phyloP scores from a whole-genome alignment of 164 flowering plant species.

The Annona cherimola region DNA sequence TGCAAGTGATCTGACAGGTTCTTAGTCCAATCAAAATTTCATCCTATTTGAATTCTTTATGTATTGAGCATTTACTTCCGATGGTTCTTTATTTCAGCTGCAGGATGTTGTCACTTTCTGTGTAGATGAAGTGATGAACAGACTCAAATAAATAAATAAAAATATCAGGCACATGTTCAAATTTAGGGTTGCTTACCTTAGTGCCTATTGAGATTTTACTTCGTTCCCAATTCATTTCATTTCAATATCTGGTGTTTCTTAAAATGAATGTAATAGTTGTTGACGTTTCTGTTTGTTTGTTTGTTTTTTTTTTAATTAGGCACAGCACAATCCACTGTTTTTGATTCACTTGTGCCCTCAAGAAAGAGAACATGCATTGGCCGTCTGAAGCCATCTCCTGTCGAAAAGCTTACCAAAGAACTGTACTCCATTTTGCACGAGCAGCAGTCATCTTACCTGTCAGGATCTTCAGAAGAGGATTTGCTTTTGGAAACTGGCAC shows the following conservation, averaged over 20 bases:
- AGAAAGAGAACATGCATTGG: constrained; percentile 77
- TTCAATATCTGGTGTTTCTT: no score
- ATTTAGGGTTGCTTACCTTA: not conserved
- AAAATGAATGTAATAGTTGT: no score
- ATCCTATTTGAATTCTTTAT: not conserved
- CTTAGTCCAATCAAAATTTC: not conserved
- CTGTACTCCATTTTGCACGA: constrained; percentile 72
- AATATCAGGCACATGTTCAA: not conserved
- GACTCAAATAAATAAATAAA: not conserved
- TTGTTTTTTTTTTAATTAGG: constrained; percentile 31
- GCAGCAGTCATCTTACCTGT: constrained; percentile 70
- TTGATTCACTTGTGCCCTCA: constrained; percentile 85
- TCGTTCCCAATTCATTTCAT: not conserved
- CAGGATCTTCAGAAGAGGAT: constrained; percentile 84
- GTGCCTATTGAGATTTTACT: not conserved
- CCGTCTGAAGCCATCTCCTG: constrained; percentile 63
- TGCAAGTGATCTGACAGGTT: constrained; percentile 90
- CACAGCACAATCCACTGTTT: constrained; percentile 69
- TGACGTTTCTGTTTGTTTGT: no score
- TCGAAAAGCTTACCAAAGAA: constrained; percentile 93
- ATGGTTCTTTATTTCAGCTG: not conserved
- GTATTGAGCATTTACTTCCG: not conserved
- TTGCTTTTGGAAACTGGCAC: constrained; percentile 72
- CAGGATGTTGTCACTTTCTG: not conserved
- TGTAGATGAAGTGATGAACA: not conserved